A percentile compares a stretch with the other conserved stretches of the same genome.
These are phyloP conservation scores for Ganoderma lucidum DNA, from an alignment of 1,284 basidiomycete species.

Conservation along the genomic window DNA sequence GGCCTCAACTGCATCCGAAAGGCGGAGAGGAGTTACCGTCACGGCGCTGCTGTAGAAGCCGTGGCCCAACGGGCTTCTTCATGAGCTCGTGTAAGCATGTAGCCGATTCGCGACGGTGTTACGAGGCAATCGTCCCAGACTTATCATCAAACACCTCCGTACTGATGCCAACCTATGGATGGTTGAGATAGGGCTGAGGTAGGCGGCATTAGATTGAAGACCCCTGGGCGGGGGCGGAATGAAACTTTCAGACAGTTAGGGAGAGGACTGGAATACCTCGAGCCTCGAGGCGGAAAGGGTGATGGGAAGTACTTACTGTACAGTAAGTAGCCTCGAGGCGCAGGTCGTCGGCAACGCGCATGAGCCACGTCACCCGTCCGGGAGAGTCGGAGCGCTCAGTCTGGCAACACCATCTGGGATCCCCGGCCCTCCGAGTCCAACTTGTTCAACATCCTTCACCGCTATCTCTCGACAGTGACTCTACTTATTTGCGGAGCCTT, in stretches of 20 bases:
- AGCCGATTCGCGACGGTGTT: background rate
- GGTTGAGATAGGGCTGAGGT: background rate
- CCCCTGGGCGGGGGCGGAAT: background rate
- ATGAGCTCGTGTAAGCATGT: background rate
- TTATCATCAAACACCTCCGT: background rate
- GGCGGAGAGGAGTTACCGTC: background rate
- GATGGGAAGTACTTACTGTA: background rate
- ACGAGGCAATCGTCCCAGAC: background rate
- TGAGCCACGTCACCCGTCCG: background rate
- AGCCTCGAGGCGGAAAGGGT: background rate
- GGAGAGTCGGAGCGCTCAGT: background rate
- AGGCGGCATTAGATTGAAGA: background rate
- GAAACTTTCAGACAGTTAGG: background rate
- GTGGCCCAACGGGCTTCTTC: background rate
- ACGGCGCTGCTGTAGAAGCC: background rate
- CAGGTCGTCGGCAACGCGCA: background rate
- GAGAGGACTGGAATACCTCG: background rate
- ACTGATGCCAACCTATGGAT: no score
- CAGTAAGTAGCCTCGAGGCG: constrained; percentile 10
- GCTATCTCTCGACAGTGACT: background rate
- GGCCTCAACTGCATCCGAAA: background rate
- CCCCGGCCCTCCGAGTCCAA: background rate
- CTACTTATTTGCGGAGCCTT: background rate
- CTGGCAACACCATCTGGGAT: background rate
- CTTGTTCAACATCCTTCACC: background rate